Percentiles rank a stretch among this genome's conserved stretches.
Evolutionary conservation across 257 asterid genomes (phyloP).

Genomic region (Salvia hispanica): DNA sequence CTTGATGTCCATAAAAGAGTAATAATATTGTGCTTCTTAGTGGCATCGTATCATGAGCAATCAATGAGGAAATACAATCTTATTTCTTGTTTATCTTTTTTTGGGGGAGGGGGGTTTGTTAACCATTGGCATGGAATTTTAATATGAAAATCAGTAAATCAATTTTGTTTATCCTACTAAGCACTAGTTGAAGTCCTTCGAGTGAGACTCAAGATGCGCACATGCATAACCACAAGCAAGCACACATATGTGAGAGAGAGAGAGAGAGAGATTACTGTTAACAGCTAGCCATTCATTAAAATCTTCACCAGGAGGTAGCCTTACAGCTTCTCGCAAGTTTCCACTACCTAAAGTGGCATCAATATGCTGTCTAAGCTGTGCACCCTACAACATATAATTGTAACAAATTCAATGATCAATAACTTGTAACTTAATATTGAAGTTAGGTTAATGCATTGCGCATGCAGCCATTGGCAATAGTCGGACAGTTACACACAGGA

Average conservation of each 20-base stretch:
- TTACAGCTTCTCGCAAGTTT: constrained; percentile 90
- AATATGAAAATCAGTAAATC: too few species aligned
- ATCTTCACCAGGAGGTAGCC: constrained; percentile 96
- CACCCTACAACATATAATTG: constrained; percentile 58
- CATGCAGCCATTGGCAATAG: constrained; percentile 10
- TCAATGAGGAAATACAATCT: background rate
- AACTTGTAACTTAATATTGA: background rate
- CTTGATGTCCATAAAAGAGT: constrained; percentile 1
- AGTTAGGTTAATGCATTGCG: constrained; percentile 5
- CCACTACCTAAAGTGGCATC: constrained; percentile 96
- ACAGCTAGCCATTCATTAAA: constrained; percentile 94
- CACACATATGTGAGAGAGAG: background rate
- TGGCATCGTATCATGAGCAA: constrained; percentile 3
- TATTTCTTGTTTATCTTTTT: too few species aligned
- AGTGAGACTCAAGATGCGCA: too few species aligned
- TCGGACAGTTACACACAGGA: constrained; percentile 17
- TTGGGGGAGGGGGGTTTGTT: too few species aligned
- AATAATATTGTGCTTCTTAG: too few species aligned
- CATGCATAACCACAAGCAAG: too few species aligned
- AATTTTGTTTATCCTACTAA: too few species aligned
- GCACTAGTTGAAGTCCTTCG: too few species aligned
- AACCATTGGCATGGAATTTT: too few species aligned
- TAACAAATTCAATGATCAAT: constrained; percentile 11
- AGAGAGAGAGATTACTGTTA: constrained; percentile 56
- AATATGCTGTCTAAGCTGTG: constrained; percentile 83